These are phyloP conservation scores for Cornus suecica DNA, from an alignment of 148 eudicot genomes.

Conservation along the genomic window DNA sequence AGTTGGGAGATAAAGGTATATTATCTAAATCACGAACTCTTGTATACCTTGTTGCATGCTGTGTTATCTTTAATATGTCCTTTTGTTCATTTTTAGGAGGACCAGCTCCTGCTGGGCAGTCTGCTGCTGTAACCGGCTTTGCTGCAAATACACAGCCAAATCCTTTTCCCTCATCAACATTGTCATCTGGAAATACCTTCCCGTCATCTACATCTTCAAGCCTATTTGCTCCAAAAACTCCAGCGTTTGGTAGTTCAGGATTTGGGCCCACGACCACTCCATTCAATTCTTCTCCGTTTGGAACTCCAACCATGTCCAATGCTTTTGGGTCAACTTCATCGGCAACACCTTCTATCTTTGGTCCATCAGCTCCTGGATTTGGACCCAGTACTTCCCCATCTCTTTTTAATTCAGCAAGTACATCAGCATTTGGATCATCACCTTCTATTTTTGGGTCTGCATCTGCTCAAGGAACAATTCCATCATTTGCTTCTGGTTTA, in stretches of 20 bases:
- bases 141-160: conserved; percentile 38
- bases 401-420: conserved; percentile 56
- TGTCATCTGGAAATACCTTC: conserved; percentile 66
- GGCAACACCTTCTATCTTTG: conserved; percentile 58
- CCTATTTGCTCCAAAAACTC: conserved; percentile 64
- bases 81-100: conserved; percentile 51
- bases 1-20: conserved; percentile 88
- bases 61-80: not conserved
- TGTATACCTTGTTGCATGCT: not conserved
- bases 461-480: conserved; percentile 47
- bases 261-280: conserved; percentile 58
- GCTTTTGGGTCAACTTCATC: conserved; percentile 65
- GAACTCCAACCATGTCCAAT: conserved; percentile 42
- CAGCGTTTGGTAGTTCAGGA: conserved; percentile 48
- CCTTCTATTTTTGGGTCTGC: conserved; percentile 60
- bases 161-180: conserved; percentile 54
- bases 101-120: conserved; percentile 74
- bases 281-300: conserved; percentile 68
- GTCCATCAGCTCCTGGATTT: conserved; percentile 55
- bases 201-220: conserved; percentile 59
- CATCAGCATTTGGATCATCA: conserved; percentile 57
- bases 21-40: not conserved
- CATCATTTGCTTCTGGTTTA: conserved; percentile 59
- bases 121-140: conserved; percentile 47
- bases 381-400: conserved; percentile 55